Evolutionary conservation across 2,329 filamentous ascomycete species (phyloP).

Genomic region (Neonectria hederae): DNA sequence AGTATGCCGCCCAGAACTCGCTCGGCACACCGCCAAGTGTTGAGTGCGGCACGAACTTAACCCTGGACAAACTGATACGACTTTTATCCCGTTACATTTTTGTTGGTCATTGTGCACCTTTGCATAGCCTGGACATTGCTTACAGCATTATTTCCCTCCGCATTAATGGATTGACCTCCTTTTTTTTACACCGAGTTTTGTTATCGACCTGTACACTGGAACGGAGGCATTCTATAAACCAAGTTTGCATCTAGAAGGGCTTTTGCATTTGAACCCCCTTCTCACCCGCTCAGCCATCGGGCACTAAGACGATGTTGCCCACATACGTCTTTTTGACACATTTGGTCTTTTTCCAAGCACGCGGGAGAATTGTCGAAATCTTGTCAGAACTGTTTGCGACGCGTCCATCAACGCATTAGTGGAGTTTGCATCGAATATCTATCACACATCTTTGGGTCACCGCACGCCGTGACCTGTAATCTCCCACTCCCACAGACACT

Average conservation of each 20-base stretch:
- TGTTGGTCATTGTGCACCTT: slow-evolving; percentile 28
- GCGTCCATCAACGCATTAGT: neutral
- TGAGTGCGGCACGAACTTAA: slow-evolving; percentile 11
- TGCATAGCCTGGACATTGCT: slow-evolving; percentile 32
- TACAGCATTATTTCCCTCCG: slow-evolving; percentile 25
- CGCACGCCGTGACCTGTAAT: neutral
- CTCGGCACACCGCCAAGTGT: slow-evolving; percentile 8
- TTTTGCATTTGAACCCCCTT: slow-evolving; percentile 23
- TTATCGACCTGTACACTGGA: slow-evolving; percentile 32
- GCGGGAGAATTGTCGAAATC: neutral
- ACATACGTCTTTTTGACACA: slow-evolving; percentile 5
- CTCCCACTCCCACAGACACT: neutral
- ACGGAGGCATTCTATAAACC: slow-evolving; percentile 34
- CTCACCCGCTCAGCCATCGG: slow-evolving; percentile 7
- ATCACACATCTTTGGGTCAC: neutral
- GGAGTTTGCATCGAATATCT: neutral
- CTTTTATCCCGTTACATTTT: slow-evolving; percentile 17
- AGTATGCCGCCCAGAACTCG: slow-evolving; percentile 18
- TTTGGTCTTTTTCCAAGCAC: neutral
- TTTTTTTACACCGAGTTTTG: slow-evolving; percentile 1
- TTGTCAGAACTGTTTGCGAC: neutral
- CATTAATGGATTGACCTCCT: slow-evolving; percentile 27
- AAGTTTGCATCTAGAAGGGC: slow-evolving; percentile 41
- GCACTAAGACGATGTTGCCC: slow-evolving; percentile 12
- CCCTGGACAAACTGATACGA: slow-evolving; percentile 17